Base-by-base conservation (phyloP, 495 filamentous ascomycete genomes). In the Durotheca rogersii region DNA sequence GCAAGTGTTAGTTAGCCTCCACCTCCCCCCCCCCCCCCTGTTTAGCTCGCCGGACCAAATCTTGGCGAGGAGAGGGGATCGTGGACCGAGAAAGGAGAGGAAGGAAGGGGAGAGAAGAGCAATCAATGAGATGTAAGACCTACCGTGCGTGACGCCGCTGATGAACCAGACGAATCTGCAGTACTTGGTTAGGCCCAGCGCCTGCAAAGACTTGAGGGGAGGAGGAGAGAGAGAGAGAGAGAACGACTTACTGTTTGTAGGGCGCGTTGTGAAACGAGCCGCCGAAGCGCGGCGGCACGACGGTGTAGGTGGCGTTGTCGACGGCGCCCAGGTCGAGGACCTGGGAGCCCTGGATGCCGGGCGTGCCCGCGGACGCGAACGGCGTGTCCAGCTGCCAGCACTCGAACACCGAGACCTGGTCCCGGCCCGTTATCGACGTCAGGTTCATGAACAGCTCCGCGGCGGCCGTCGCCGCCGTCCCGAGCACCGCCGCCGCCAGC, bases 231-330 rank as follows among this genome's bases (percentile, higher is more conserved):
- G 4, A 35, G 11, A 35, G 11, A 35, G 15, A n/a, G 11, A 4
- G 12, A 35, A 35, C 11, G 10, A 62, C 78, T 44, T 51, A 82
- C 79, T 80, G 79, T 30, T 62, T 53, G 1, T 51, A 56, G 7
- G 79, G 79, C 34, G 79, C 77, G 51, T 74, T 75, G 49, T 81
- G 79, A 36, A 64, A 38, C 0, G 75, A 78, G 0, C 71, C 74
- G 52, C 80, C 65, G 41, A 72, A 79, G 0, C 56, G 33, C 6
- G 61, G 51, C 7, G 78, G 74, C 9, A 80, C 44, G 7, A 73
- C 43, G 1, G 61, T 54, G 41, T 72, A 78, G 10, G 65, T 62
- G 2, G 70, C 66, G 30, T 73, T 74, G 10, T 52, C 37, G 14
- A 66, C 15, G n/a, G 40, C 19, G 1, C 72, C 77, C 17, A 81